Evolutionary conservation across 2,329 filamentous ascomycete species (phyloP), one percentile per base, ranked within the genome.

Genomic region (Aspergillus caelatus): DNA sequence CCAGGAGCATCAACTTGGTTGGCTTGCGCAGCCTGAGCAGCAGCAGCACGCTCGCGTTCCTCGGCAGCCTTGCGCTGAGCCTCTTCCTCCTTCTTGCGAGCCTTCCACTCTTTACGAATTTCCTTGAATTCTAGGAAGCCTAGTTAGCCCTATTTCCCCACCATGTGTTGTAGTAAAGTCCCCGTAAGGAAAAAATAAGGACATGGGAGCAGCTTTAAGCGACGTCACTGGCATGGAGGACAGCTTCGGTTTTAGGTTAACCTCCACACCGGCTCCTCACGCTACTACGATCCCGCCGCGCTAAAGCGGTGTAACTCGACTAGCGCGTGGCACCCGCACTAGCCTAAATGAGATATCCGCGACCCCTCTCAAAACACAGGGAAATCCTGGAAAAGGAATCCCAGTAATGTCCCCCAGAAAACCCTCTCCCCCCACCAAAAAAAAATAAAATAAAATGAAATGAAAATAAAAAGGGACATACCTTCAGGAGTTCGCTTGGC

Each of bases 51-150:
- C 66, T 89, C 86, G 68, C 90, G 86, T 75, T 97, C 94, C 68
- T 98, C 94, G 11, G 94, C 92, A 14, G 91, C 91, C 83, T 97
- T 97, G 74, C 94, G 91, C 71, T 88, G 86, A 58, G 90, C 90
- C 69, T 98, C 94, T 72, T 98, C 94, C 78, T 98, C 95, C 92
- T 99, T 99, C 88, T 98, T 98, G 74, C 95, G 93, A 45, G 92
- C 92, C 83, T 98, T 99, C 95, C 95, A 99, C 76, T 98, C 94
- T 77, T 98, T 98, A 67, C 95, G 91, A 65, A 98, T 97, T 75
- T 99, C 95, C 78, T 99, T 99, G 83, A 99, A 98, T 79, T 98
- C 95, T 98, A 75, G 30, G 12, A 68, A 65, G 64, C 71, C 67
- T 65, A 67, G 67, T 71, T 56, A 73, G 72, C 57, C 64, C 21